These are phyloP conservation scores for Stemphylium lycopersici DNA, from an alignment of 2,329 filamentous ascomycete species.

Conservation along the genomic window DNA sequence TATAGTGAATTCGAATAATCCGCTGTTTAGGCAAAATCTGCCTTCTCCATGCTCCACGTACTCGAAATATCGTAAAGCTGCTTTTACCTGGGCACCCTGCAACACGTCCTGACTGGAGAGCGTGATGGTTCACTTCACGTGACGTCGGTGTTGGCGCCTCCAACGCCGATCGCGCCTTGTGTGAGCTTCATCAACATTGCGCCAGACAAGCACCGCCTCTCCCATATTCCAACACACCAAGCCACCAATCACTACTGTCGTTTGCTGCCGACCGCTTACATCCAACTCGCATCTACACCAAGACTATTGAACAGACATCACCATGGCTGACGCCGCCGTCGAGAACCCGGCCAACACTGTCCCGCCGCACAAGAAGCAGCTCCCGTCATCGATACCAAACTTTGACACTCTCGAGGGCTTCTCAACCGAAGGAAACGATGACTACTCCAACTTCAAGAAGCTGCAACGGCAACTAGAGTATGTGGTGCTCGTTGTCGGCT, in stretches of 20 bases:
- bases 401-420: constrained; percentile 89
- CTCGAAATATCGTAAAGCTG: neutral
- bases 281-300: constrained; percentile 5
- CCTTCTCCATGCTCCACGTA: neutral
- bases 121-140: constrained; percentile 20
- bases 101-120: constrained; percentile 1
- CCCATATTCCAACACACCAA: constrained; percentile 1
- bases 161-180: constrained; percentile 30
- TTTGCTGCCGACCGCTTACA: constrained; percentile 2
- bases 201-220: constrained; percentile 25
- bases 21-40: neutral
- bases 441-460: constrained; percentile 95
- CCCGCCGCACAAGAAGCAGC: constrained; percentile 80
- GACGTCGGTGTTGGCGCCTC: constrained; percentile 32
- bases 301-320: constrained; percentile 3
- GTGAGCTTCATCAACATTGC: constrained; percentile 36
- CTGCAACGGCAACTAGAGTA: constrained; percentile 95
- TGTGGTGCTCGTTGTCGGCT: constrained; percentile 36
- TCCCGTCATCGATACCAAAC: constrained; percentile 81
- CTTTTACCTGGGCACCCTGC: constrained; percentile 1
- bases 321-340: constrained; percentile 86
- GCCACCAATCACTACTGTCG: constrained; percentile 1
- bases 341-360: constrained; percentile 78
- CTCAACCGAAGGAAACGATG: constrained; percentile 80
- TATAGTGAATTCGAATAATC: neutral